These are phyloP conservation scores for Plantago rigida DNA, from an alignment of 305 asterid species.

Conservation along the genomic window DNA sequence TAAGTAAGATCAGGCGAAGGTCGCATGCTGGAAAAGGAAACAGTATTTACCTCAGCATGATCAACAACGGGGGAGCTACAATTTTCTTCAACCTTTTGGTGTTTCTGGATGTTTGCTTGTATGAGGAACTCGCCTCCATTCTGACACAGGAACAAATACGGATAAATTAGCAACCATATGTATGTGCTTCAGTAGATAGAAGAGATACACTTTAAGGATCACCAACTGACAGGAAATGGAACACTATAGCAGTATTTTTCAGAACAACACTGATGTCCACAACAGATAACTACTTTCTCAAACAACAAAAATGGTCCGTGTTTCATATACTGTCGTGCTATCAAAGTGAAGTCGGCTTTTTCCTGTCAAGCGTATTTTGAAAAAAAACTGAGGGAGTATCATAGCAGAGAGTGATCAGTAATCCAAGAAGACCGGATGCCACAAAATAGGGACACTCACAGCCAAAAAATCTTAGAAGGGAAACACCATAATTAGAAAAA, in stretches of 20 bases:
- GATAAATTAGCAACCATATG: conserved; percentile 23
- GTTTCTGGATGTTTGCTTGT: conserved; percentile 76
- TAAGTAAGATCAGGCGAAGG: neutral
- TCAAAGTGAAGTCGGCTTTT: neutral
- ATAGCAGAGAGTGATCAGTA: neutral
- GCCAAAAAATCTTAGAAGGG: too few relatives aligned
- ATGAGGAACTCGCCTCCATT: conserved; percentile 75
- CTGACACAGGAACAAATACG: conserved; percentile 36
- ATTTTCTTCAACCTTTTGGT: conserved; percentile 61
- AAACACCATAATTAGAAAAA: too few relatives aligned
- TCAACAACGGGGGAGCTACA: conserved; percentile 32
- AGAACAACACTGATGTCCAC: neutral
- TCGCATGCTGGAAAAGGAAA: conserved; percentile 21
- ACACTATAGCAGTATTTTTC: neutral
- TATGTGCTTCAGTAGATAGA: neutral
- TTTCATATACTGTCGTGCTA: neutral
- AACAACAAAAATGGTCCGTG: too few relatives aligned
- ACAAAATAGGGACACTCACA: neutral
- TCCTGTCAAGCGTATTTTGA: too few relatives aligned
- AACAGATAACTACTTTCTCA: too few relatives aligned
- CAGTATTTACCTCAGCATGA: conserved; percentile 51
- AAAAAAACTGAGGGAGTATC: neutral
- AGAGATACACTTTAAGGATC: neutral
- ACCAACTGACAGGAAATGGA: neutral
- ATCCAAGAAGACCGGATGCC: neutral